Base-by-base conservation (phyloP, 1,284 basidiomycete genomes). In the Hypsizygus ulmarius region DNA sequence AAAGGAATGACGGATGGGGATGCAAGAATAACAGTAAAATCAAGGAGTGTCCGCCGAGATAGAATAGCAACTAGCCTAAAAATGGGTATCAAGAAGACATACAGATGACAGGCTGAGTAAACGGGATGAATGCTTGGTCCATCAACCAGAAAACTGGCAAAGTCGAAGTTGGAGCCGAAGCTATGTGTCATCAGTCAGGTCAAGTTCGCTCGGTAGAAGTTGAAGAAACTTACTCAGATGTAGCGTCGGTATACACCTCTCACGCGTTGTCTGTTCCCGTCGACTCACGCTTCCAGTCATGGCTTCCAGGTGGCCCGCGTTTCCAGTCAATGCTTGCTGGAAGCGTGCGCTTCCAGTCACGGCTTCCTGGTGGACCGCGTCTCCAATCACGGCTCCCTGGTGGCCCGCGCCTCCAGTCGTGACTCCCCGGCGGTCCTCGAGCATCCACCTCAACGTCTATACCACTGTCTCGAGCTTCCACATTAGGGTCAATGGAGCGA, bases 271-370 rank as follows among this genome's bases (percentile, higher is more conserved):
- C 47, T 5, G 35, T 21, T 27, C 39, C 40, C 2, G 25, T 25
- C 21, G 8, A n/a, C n/a, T n/a, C 12, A 6, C 49, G 45, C 28
- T 39, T 50, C 52, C 44, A 48, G 32, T 51, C 43, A 3, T 28
- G 19, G 18, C 27, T 47, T 21, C 36, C 45, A n/a, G 21, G 39
- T 28, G 47, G 45, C 37, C 48, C 54, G 2, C 59, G 52, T 37
- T 53, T 51, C 48, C 51, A 57, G 44, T 56, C 54, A 11, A 49
- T 35, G 21, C 3, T 25, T 25, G 21, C n/a, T n/a, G 21, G 21
- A 25, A 7, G 21, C 7, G 4, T 7, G 4, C 50, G 46, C 35
- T 40, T 54, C 50, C 43, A 49, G 19, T 52, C 50, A 5, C 39
- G 32, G 35, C 11, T n/a, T n/a, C n/a, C 19, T 39, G 38, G 19